Evolutionary conservation across 108 stramenopile species (phyloP).

Genomic region (Skeletonema menzelii): DNA sequence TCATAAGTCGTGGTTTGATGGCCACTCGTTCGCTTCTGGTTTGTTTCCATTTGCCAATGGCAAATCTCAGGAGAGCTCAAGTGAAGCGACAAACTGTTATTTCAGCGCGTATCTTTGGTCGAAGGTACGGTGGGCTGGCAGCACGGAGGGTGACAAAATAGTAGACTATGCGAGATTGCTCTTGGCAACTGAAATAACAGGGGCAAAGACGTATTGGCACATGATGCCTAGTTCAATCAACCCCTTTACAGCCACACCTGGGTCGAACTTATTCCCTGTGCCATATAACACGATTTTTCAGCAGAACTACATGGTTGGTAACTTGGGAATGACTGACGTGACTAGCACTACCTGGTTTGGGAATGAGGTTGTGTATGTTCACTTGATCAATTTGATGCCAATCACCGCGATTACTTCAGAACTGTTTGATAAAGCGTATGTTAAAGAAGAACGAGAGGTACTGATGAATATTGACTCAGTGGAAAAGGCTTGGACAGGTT

Average conservation of each 20-base stretch:
- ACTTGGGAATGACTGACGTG: constrained; percentile 84
- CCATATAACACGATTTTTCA: constrained; percentile 46
- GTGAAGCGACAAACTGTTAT: constrained; percentile 97
- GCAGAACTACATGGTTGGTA: constrained; percentile 88
- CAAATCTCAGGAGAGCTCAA: constrained; percentile 96
- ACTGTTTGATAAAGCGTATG: constrained; percentile 67
- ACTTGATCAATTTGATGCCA: constrained; percentile 87
- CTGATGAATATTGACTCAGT: constrained; percentile 31
- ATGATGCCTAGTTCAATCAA: constrained; percentile 58
- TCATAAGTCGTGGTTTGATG: constrained; percentile 88
- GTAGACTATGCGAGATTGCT: constrained; percentile 76
- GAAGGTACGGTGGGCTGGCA: constrained; percentile 63
- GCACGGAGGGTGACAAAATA: constrained; percentile 43
- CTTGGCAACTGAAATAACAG: constrained; percentile 84
- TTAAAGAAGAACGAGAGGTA: constrained; percentile 44
- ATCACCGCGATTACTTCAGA: constrained; percentile 71
- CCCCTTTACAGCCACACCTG: not conserved
- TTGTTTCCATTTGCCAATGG: constrained; percentile 89
- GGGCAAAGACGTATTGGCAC: constrained; percentile 91
- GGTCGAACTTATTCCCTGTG: constrained; percentile 4
- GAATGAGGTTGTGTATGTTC: constrained; percentile 70
- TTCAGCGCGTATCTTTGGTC: constrained; percentile 93
- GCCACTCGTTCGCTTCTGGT: constrained; percentile 87
- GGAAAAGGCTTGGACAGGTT: constrained; percentile 84
- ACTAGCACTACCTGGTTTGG: constrained; percentile 85